Conservation (phyloP, 2,329 filamentous ascomycete genomes). For the Xylariomycetidae sp. region DNA sequence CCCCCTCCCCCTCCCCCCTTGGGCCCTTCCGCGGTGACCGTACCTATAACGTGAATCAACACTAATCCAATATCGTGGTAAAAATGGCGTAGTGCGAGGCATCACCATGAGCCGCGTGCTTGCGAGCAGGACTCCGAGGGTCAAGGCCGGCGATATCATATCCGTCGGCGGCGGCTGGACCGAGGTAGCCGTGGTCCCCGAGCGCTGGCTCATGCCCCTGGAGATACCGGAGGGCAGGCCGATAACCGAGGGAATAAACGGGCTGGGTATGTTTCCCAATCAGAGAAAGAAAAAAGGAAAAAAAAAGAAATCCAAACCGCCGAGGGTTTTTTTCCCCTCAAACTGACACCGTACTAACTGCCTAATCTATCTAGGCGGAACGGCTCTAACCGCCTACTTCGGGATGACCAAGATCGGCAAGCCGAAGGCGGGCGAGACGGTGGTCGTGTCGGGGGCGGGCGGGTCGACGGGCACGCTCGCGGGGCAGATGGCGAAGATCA, state of each 20-base stretch:
- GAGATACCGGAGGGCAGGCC: slow-evolving; percentile 21
- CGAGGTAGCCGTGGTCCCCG: slow-evolving; percentile 49
- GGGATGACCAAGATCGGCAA: slow-evolving; percentile 70
- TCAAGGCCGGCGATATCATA: slow-evolving; percentile 48
- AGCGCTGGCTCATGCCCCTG: slow-evolving; percentile 32
- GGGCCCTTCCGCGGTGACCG: too few relatives aligned
- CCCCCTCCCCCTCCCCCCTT: too few relatives aligned
- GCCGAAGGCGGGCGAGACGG: slow-evolving; percentile 71
- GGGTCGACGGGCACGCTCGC: slow-evolving; percentile 70
- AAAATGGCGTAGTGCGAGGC: slow-evolving; percentile 62
- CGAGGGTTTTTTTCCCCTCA: too few relatives aligned
- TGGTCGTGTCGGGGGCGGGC: slow-evolving; percentile 69
- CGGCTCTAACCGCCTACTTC: slow-evolving; percentile 59
- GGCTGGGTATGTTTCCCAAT: too few relatives aligned
- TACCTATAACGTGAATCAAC: too few relatives aligned
- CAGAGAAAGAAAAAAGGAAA: too few relatives aligned
- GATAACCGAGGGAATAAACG: too few relatives aligned
- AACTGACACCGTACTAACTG: too few relatives aligned
- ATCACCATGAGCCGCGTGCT: slow-evolving; percentile 47
- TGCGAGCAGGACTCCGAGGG: slow-evolving; percentile 41
- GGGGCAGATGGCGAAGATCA: slow-evolving; percentile 73
- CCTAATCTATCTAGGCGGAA: too few relatives aligned
- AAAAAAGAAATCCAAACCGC: too few relatives aligned
- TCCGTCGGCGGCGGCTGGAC: slow-evolving; percentile 49
- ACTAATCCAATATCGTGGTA: too few relatives aligned